Conservation (phyloP, 2,329 filamentous ascomycete genomes). For the Coniella lustricola region DNA sequence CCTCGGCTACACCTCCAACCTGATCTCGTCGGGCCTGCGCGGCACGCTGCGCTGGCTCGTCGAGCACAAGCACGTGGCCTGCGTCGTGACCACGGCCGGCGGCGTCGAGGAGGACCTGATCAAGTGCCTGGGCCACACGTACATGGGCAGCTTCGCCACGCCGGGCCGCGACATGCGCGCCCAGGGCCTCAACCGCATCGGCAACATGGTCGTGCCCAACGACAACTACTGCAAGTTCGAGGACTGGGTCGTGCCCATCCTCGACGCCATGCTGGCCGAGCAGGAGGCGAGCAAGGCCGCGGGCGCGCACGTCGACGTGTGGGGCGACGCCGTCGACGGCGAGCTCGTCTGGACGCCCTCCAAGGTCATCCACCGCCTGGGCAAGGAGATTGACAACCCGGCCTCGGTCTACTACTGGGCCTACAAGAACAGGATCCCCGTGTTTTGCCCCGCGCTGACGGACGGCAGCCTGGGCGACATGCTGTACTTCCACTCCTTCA, state of each 20-base stretch:
- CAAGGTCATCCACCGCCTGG: conserved; percentile 82
- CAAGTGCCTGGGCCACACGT: conserved; percentile 93
- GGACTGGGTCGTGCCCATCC: conserved; percentile 92
- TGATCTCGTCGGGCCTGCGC: conserved; percentile 91
- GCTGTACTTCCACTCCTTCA: conserved; percentile 98
- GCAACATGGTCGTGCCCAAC: conserved; percentile 92
- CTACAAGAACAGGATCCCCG: conserved; percentile 90
- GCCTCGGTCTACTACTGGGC: conserved; percentile 95
- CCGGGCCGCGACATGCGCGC: conserved; percentile 70
- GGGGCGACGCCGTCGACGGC: conserved; percentile 51
- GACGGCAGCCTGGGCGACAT: conserved; percentile 95
- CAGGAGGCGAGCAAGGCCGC: conserved; percentile 72
- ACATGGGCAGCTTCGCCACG: conserved; percentile 71
- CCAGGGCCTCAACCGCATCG: conserved; percentile 89
- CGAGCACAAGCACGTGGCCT: conserved; percentile 84
- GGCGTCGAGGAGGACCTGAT: conserved; percentile 97
- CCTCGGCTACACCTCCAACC: conserved; percentile 92
- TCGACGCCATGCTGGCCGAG: conserved; percentile 90
- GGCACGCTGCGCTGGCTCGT: conserved; percentile 90
- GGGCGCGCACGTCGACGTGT: conserved; percentile 3
- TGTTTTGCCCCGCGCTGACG: conserved; percentile 93
- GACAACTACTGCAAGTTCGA: conserved; percentile 97
- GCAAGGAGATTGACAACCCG: conserved; percentile 90
- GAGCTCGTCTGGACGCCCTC: conserved; percentile 88
- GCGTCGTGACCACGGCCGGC: conserved; percentile 90